Conservation (phyloP, 768 basidiomycete genomes). For the Mrakia hoshinonis region DNA sequence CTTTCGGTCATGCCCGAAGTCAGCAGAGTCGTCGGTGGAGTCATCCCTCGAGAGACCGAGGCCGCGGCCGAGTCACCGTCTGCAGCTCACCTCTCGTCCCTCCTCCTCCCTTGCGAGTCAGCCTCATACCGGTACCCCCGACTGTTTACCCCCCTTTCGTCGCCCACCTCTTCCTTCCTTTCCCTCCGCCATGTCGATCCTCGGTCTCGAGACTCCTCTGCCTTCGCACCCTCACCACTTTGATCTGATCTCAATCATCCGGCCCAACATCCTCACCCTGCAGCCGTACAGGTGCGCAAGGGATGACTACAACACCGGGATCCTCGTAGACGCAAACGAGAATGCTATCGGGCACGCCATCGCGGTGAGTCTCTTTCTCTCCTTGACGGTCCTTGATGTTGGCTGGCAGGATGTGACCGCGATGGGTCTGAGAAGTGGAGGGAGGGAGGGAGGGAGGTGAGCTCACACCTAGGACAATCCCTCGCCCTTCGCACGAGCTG, state of each 20-base stretch:
- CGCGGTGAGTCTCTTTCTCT: slow-evolving; percentile 32
- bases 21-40: no score
- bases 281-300: slow-evolving; percentile 91
- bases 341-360: slow-evolving; percentile 87
- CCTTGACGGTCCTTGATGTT: not conserved
- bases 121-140: not conserved
- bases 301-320: slow-evolving; percentile 76
- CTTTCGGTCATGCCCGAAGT: no score
- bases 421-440: not conserved
- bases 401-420: not conserved
- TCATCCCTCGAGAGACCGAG: not conserved
- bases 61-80: not conserved
- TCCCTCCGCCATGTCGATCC: slow-evolving; percentile 11
- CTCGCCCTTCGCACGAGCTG: no score
- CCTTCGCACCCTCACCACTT: slow-evolving; percentile 57
- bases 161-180: not conserved
- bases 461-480: no score
- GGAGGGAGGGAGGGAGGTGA: no score
- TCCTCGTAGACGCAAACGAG: slow-evolving; percentile 95
- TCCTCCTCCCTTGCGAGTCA: not conserved
- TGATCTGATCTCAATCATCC: slow-evolving; percentile 68
- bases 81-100: not conserved
- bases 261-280: slow-evolving; percentile 87
- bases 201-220: slow-evolving; percentile 17
- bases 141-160: not conserved